Evolutionary conservation across 2,329 filamentous ascomycete species (phyloP), one percentile per base, ranked within the genome.

Genomic region (Ophiocordyceps camponoti-floridani): DNA sequence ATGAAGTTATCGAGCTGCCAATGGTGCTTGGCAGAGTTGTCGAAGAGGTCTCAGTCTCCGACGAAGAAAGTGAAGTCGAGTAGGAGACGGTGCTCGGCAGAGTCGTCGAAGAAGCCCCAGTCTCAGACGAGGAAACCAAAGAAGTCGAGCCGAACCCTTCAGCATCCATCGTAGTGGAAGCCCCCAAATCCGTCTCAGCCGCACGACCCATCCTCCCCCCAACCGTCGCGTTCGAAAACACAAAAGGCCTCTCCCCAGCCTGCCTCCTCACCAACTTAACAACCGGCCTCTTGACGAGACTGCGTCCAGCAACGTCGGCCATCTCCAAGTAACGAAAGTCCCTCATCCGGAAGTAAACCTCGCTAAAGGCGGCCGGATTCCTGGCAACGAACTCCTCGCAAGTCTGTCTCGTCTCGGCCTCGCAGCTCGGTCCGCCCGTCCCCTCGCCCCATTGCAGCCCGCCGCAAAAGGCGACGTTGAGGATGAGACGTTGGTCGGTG

Each of bases 401-500:
- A 7, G 28, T 41, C 18, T 14, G 4, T 13, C 9, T 5, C 16
- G n/a, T 16, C 10, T 18, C 26, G 6, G n/a, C 40, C 2, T 4
- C 12, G 4, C 26, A 14, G 19, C 42, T 42, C 5, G 37, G 43
- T 9, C 27, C 11, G 14, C 28, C 38, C 7, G n/a, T 9, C 13
- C 38, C 33, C 12, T 19, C 9, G 2, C 28, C 38, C n/a, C 26
- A 26, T 14, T 33, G 13, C 2, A 37, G 41, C n/a, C 35, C 41
- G 2, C 43, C 43, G 16, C 46, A 47, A 5, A 47, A 27, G 18
- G 43, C 31, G 14, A 47, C 7, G 41, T 38, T 43, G 13, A 47
- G 33, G n/a, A 47, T 40, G 12, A 47, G 41, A 5, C 19, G 18
- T 14, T 45, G 46, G 12, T 23, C 11, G 2, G 5, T 14, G 11